A percentile compares a stretch with the other conserved stretches of the same genome.
Evolutionary conservation across 352 stramenopile genomes (phyloP).

Genomic region (Phytophthora brassicae): DNA sequence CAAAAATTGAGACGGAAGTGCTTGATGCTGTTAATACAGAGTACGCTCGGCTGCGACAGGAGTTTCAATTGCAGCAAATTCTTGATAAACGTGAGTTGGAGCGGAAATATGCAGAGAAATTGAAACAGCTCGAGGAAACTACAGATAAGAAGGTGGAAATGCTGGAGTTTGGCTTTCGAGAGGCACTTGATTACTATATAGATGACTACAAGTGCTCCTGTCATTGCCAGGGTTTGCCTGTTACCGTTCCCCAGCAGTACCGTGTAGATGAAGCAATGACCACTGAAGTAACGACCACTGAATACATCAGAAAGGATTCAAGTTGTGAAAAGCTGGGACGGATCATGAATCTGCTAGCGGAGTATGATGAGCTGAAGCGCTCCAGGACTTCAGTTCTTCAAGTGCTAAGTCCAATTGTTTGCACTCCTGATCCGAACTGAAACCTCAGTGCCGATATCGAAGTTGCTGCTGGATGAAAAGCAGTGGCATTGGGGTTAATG

Average conservation of each 20-base stretch:
- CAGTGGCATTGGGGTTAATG: too few species aligned
- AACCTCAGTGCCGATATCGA: too few species aligned
- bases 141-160: slow-evolving; percentile 57
- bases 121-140: slow-evolving; percentile 21
- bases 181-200: slow-evolving; percentile 19
- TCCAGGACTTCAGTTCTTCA: slow-evolving; percentile 4
- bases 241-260: too few species aligned
- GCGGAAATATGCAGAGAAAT: slow-evolving; percentile 24
- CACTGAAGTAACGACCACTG: not conserved
- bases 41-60: slow-evolving; percentile 38
- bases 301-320: not conserved
- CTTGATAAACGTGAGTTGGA: slow-evolving; percentile 33
- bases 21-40: slow-evolving; percentile 50
- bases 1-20: slow-evolving; percentile 47
- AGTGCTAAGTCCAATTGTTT: not conserved
- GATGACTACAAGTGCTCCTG: not conserved
- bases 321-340: not conserved
- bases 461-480: too few species aligned
- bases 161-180: slow-evolving; percentile 44
- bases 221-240: not conserved
- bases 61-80: slow-evolving; percentile 42
- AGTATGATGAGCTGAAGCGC: slow-evolving; percentile 12
- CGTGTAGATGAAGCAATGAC: not conserved
- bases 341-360: slow-evolving; percentile 7
- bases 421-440: not conserved